phyloP scores from a whole-genome alignment of 2,329 filamentous ascomycete genomes.

The Pseudogymnoascus sp. region DNA sequence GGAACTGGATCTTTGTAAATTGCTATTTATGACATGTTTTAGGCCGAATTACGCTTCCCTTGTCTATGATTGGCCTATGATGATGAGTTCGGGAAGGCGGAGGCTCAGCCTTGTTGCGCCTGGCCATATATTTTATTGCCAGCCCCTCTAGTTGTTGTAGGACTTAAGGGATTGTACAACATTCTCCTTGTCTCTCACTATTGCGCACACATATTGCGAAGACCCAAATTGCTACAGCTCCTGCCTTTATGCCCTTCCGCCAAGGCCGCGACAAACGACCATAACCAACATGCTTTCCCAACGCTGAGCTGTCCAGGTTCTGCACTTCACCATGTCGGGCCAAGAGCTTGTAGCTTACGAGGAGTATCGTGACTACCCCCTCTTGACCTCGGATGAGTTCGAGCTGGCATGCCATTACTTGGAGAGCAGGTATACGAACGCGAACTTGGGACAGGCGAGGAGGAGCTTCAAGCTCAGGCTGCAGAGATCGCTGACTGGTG shows the following conservation, averaged over 20 bases:
- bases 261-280: background rate
- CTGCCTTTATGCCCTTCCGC: background rate
- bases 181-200: background rate
- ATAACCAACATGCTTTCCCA: background rate
- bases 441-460: conserved; percentile 46
- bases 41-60: background rate
- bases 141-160: background rate
- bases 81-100: background rate
- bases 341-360: conserved; percentile 15
- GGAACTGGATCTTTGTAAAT: background rate
- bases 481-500: conserved; percentile 29
- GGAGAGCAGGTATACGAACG: conserved; percentile 50
- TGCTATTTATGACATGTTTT: background rate
- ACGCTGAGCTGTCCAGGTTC: conserved; percentile 3
- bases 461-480: conserved; percentile 47
- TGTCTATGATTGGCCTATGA: background rate
- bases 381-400: conserved; percentile 54
- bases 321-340: conserved; percentile 1
- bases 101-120: conserved; percentile 9
- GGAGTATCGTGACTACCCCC: conserved; percentile 46
- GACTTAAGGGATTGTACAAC: background rate
- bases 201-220: background rate
- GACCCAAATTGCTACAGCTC: background rate
- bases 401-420: conserved; percentile 55
- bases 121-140: conserved; percentile 7